Conservation (phyloP, 139 green algal species). For the Chlorella sorokiniana region DNA sequence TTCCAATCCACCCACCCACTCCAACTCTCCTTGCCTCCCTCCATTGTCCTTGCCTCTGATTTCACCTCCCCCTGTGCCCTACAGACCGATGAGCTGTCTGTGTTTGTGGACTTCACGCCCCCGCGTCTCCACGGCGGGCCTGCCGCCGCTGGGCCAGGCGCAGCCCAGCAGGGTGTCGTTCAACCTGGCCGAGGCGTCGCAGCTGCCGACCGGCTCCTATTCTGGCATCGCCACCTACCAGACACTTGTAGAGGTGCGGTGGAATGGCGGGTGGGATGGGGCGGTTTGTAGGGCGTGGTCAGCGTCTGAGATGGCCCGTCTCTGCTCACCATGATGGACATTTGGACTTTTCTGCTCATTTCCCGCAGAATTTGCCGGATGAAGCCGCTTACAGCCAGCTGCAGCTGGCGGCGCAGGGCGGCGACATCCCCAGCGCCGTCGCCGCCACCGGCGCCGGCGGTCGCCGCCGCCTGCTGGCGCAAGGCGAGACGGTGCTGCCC, state of each 20-base stretch:
- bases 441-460: background rate
- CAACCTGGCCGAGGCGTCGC: background rate
- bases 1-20: background rate
- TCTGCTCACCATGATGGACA: background rate
- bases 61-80: background rate
- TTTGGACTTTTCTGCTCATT: background rate
- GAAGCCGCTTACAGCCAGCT: background rate
- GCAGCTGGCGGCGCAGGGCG: background rate
- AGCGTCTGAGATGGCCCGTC: too few species aligned
- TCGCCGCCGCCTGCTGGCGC: background rate
- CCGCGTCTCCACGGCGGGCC: slow-evolving; percentile 8
- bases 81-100: slow-evolving; percentile 18
- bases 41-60: background rate
- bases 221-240: slow-evolving; percentile 1
- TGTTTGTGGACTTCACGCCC: slow-evolving; percentile 33
- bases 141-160: background rate
- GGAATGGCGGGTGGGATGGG: background rate
- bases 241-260: slow-evolving; percentile 16
- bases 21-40: background rate
- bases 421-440: background rate
- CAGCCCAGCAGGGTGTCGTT: slow-evolving; percentile 18
- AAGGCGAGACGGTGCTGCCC: slow-evolving; percentile 6
- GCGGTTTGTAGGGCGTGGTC: background rate
- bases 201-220: background rate
- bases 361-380: background rate